phyloP scores from a whole-genome alignment of 768 basidiomycete genomes.

The Suillus alpinus region DNA sequence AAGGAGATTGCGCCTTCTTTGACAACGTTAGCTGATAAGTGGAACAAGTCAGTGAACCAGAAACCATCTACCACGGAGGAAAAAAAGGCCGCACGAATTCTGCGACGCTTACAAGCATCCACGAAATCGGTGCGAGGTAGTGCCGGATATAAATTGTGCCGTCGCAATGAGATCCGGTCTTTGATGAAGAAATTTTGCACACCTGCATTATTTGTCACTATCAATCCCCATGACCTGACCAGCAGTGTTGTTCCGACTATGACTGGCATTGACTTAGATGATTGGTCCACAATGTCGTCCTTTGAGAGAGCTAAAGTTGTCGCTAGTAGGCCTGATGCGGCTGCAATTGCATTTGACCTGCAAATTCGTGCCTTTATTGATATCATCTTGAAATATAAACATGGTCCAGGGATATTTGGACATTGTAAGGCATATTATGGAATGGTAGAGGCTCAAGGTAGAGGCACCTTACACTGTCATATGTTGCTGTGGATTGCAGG shows the following conservation, averaged over 20 bases:
- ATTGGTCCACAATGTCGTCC: too few species aligned
- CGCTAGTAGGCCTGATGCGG: background rate
- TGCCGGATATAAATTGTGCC: background rate
- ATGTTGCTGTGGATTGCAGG: background rate
- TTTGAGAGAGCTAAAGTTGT: too few species aligned
- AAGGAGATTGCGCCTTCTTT: background rate
- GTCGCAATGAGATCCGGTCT: background rate
- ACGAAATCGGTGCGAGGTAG: background rate
- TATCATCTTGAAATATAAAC: background rate
- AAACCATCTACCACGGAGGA: background rate
- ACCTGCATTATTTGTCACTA: background rate
- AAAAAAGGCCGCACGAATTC: too few species aligned
- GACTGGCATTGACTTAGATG: too few species aligned
- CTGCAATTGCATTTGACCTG: background rate
- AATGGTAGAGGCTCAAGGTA: background rate
- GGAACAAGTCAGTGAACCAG: background rate
- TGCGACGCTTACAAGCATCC: background rate
- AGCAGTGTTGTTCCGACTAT: too few species aligned
- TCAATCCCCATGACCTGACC: background rate
- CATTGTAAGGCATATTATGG: background rate
- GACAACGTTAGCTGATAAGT: background rate
- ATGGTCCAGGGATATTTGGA: background rate
- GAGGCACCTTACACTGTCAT: background rate
- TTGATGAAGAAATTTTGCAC: background rate
- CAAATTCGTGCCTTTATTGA: background rate